A percentile compares a stretch with the other conserved stretches of the same genome.
Conservation (phyloP, 306 rosid genomes). For the Senna siamea region DNA sequence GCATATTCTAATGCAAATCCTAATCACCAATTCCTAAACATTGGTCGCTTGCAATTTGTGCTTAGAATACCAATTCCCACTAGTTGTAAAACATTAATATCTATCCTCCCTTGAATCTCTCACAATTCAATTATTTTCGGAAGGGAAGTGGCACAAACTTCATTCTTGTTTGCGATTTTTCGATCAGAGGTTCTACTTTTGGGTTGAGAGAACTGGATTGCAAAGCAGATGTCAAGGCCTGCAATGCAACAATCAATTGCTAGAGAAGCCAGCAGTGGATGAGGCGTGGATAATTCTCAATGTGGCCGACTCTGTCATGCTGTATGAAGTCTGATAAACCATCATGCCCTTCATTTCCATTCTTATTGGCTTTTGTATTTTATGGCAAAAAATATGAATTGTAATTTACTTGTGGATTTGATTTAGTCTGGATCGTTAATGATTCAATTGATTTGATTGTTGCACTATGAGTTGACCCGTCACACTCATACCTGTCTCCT, state of each 20-base stretch:
- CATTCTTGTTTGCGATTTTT: conserved; percentile 9
- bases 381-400: background rate
- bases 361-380: background rate
- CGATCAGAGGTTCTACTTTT: background rate
- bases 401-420: conserved; percentile 9
- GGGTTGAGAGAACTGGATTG: conserved; percentile 18
- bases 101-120: background rate
- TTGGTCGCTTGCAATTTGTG: background rate
- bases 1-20: background rate
- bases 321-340: background rate
- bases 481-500: too few species aligned
- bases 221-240: background rate
- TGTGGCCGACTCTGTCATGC: conserved; percentile 2
- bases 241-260: background rate
- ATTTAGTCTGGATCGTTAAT: background rate
- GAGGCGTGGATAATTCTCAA: conserved; percentile 4
- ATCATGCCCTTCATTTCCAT: background rate
- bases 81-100: background rate
- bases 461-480: background rate
- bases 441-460: conserved; percentile 6
- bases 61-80: conserved; percentile 7
- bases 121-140: conserved; percentile 5
- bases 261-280: conserved; percentile 3
- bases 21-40: background rate
- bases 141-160: conserved; percentile 3